These are phyloP conservation scores for Sclerospora graminicola DNA, from an alignment of 352 stramenopile species.

Conservation along the genomic window DNA sequence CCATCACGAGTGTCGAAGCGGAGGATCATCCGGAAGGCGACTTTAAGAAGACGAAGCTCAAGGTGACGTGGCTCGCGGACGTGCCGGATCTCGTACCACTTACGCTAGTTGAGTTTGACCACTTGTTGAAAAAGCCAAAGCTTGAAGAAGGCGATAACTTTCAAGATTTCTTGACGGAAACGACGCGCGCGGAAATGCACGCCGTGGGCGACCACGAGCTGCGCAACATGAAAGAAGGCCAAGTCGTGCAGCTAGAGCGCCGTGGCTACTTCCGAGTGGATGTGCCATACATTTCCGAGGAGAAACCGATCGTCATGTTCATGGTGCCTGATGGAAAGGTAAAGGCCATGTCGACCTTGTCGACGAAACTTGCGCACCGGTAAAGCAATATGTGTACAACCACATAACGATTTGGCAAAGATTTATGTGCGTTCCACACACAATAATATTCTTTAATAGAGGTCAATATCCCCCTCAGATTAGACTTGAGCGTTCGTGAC, in stretches of 20 bases:
- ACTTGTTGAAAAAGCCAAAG: constrained; percentile 98
- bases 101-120: constrained; percentile 96
- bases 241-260: constrained; percentile 98
- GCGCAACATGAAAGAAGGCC: constrained; percentile 88
- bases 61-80: constrained; percentile 94
- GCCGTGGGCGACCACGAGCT: constrained; percentile 93
- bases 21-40: constrained; percentile 75
- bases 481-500: no score
- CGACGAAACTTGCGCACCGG: constrained; percentile 77
- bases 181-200: constrained; percentile 89
- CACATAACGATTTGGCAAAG: no score
- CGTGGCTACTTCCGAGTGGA: constrained; percentile 96
- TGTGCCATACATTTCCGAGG: constrained; percentile 58
- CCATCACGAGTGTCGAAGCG: constrained; percentile 53
- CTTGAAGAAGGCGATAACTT: constrained; percentile 98
- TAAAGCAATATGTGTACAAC: constrained; percentile 15
- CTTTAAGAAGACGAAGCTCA: constrained; percentile 94
- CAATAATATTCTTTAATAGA: no score
- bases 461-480: no score
- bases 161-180: constrained; percentile 93
- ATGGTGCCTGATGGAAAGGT: constrained; percentile 98
- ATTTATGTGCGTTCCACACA: no score
- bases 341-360: constrained; percentile 81
- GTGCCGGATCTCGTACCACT: constrained; percentile 83
- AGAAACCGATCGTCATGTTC: constrained; percentile 93